These are phyloP conservation scores for Aspergillus sclerotioniger DNA, from an alignment of 495 filamentous ascomycete genomes.

Conservation along the genomic window DNA sequence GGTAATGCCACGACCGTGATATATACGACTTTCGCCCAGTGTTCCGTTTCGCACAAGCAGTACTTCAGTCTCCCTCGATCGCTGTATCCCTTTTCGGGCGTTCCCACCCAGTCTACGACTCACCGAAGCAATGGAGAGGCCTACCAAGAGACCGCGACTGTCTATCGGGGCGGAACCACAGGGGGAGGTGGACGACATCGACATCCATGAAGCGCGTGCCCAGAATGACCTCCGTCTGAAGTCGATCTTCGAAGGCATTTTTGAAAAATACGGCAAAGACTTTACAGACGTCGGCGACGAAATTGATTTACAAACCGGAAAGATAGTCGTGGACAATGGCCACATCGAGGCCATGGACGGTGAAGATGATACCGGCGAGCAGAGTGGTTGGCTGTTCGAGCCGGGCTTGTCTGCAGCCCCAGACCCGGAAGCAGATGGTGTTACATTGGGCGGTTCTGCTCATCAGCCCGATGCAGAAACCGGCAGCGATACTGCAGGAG, in stretches of 20 bases:
- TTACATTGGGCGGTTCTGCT: neutral
- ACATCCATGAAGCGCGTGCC: conserved; percentile 56
- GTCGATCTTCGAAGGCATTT: conserved; percentile 79
- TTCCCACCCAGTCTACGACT: neutral
- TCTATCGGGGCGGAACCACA: conserved; percentile 43
- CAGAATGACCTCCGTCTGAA: conserved; percentile 68
- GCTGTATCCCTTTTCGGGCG: neutral
- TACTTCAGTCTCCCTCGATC: neutral
- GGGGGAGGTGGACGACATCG: conserved; percentile 30
- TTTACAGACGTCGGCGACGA: conserved; percentile 80
- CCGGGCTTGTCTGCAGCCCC: neutral
- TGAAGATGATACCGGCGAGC: conserved; percentile 47
- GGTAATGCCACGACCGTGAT: neutral
- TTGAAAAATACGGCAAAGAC: conserved; percentile 80
- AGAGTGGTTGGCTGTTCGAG: conserved; percentile 16
- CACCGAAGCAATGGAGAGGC: conserved; percentile 50
- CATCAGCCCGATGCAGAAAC: conserved; percentile 2
- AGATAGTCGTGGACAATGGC: conserved; percentile 84
- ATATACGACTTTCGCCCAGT: neutral
- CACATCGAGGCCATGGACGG: conserved; percentile 62
- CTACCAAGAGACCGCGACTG: conserved; percentile 55
- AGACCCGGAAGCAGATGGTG: neutral
- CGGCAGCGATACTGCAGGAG: conserved; percentile 1
- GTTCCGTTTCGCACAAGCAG: neutral
- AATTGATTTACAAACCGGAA: conserved; percentile 72